phyloP scores from a whole-genome alignment of 2,329 filamentous ascomycete genomes.

The Alternaria conjuncta region DNA sequence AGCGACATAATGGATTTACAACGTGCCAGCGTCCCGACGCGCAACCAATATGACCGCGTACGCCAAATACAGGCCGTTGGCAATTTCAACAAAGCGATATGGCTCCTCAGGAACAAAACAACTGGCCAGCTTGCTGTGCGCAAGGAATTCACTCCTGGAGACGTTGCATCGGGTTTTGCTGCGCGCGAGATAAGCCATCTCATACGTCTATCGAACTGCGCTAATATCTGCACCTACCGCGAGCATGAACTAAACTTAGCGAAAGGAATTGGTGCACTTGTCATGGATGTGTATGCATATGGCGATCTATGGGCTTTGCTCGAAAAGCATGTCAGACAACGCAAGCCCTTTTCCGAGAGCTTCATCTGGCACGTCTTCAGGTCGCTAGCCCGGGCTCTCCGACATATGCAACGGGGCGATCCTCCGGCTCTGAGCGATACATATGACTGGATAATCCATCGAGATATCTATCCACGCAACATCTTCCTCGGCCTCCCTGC shows the following conservation, averaged over 20 bases:
- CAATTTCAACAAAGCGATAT: not conserved
- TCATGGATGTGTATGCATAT: not conserved
- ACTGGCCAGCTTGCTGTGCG: not conserved
- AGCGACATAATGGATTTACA: not conserved
- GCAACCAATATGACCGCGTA: not conserved
- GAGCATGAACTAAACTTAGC: not conserved
- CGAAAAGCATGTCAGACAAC: not conserved
- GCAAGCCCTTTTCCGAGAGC: not conserved
- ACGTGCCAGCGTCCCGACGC: not conserved
- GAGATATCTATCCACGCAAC: not conserved
- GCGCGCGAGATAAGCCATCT: not conserved
- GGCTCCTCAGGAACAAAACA: not conserved
- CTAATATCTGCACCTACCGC: not conserved
- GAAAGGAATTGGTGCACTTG: not conserved
- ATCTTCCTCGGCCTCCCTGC: not conserved
- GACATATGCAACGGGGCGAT: not conserved
- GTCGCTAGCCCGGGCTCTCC: not conserved
- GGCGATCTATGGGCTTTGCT: not conserved
- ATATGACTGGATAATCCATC: not conserved
- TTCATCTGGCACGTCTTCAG: not conserved
- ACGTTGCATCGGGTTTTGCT: not conserved
- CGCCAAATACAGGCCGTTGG: not conserved
- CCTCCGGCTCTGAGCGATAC: not conserved
- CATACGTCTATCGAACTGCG: not conserved
- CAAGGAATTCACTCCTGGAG: not conserved